phyloP scores from a whole-genome alignment of 768 basidiomycete species.

The Favolaschia claudopus region DNA sequence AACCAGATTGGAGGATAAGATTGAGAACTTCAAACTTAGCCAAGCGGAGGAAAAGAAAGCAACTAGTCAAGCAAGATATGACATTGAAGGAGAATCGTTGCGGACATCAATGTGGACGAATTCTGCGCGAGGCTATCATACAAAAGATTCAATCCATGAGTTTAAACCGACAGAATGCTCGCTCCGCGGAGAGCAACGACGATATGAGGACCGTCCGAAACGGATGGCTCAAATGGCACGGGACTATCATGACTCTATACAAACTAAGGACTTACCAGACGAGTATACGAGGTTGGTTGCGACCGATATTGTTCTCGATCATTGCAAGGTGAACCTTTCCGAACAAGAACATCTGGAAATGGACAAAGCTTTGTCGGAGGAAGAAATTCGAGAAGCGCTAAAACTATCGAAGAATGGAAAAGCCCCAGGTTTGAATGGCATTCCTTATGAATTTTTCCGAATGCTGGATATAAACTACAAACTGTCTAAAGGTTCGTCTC shows the following conservation, averaged over 20 bases:
- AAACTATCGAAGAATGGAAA: not conserved
- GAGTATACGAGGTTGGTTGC: not conserved
- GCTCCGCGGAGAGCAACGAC: too few species aligned
- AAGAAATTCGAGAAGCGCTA: not conserved
- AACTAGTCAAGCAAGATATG: not conserved
- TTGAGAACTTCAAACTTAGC: not conserved
- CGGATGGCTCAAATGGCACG: not conserved
- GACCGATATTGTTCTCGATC: not conserved
- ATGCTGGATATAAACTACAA: not conserved
- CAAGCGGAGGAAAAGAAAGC: not conserved
- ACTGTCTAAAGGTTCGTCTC: not conserved
- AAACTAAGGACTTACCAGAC: too few species aligned
- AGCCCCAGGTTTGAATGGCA: too few species aligned
- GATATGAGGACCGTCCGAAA: too few species aligned
- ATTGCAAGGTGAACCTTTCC: not conserved
- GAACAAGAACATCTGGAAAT: not conserved
- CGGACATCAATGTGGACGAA: not conserved
- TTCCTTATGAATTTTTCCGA: not conserved
- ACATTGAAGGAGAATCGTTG: too few species aligned
- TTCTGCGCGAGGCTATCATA: not conserved
- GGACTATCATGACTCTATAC: not conserved
- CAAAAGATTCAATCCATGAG: not conserved
- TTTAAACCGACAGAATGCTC: too few species aligned
- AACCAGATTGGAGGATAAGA: not conserved
- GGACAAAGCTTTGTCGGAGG: not conserved